Evolutionary conservation across 2,329 filamentous ascomycete species (phyloP).

Genomic region (Calonectria henricotiae): DNA sequence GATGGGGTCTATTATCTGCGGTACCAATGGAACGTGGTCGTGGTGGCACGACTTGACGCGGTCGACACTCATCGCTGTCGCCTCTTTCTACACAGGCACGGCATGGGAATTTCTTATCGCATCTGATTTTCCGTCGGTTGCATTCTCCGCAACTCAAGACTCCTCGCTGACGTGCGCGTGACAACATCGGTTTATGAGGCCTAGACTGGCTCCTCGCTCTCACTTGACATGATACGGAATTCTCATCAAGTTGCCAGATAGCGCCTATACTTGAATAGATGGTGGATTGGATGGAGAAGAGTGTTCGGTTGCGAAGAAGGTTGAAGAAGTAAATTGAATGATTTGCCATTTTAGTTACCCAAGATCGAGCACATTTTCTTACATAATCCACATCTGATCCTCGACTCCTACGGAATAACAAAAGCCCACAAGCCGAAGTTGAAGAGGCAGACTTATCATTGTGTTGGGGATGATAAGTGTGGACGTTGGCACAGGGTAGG

Average conservation of each 20-base stretch:
- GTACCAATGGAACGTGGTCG: conserved; percentile 8
- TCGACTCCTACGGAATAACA: not conserved
- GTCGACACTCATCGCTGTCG: conserved; percentile 4
- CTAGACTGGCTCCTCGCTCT: not conserved
- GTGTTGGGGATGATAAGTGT: too few species aligned
- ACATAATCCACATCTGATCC: not conserved
- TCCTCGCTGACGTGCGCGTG: not conserved
- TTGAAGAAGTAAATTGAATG: not conserved
- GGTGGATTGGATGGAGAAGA: not conserved
- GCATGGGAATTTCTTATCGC: conserved; percentile 15
- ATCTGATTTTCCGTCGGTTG: conserved; percentile 15
- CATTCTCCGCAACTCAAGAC: conserved; percentile 15
- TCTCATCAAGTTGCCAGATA: not conserved
- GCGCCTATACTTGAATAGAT: not conserved
- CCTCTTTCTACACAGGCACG: conserved; percentile 16
- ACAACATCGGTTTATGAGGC: conserved; percentile 7
- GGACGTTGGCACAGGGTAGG: too few species aligned
- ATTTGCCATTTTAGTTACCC: not conserved
- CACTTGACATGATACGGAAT: not conserved
- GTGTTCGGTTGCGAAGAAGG: not conserved
- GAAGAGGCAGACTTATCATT: not conserved
- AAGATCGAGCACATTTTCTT: not conserved
- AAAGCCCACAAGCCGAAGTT: not conserved
- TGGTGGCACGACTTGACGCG: conserved; percentile 2
- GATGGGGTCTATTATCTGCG: conserved; percentile 10